These are phyloP conservation scores for Chenopodium quinoa DNA, from an alignment of 148 eudicot genomes.

Conservation along the genomic window DNA sequence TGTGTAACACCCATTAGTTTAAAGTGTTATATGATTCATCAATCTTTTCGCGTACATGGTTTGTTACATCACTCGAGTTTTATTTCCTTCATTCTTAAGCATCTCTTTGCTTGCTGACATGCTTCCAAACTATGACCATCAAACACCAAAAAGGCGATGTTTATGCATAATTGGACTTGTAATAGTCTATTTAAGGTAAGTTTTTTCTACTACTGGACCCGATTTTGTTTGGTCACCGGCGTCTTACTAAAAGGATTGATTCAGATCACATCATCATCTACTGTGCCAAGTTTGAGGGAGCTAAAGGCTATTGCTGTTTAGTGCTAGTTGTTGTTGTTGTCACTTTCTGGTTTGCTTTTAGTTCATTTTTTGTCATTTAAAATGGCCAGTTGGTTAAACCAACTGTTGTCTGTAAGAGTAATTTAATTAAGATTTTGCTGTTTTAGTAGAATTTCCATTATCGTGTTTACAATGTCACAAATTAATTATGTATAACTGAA, in stretches of 20 bases:
- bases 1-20: slow-evolving; percentile 22
- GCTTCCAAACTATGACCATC: slow-evolving; percentile 19
- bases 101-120: slow-evolving; percentile 23
- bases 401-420: background rate
- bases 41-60: slow-evolving; percentile 8
- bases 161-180: slow-evolving; percentile 15
- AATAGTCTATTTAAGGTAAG: slow-evolving; percentile 1
- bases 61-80: slow-evolving; percentile 19
- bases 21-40: slow-evolving; percentile 19
- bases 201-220: slow-evolving; percentile 6
- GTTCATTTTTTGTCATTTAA: background rate
- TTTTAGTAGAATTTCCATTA: background rate
- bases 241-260: slow-evolving; percentile 19
- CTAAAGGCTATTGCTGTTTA: background rate
- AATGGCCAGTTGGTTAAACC: background rate
- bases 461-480: background rate
- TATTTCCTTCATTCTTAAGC: slow-evolving; percentile 25
- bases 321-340: background rate
- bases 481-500: slow-evolving; percentile 1
- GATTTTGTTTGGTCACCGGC: slow-evolving; percentile 1
- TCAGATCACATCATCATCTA: slow-evolving; percentile 1
- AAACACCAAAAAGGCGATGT: slow-evolving; percentile 1
- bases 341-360: background rate
- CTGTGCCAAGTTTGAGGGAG: slow-evolving; percentile 18
- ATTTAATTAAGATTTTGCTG: background rate